These are phyloP conservation scores for Orbilia javanica DNA, from an alignment of 2,329 filamentous ascomycete species.

Conservation along the genomic window DNA sequence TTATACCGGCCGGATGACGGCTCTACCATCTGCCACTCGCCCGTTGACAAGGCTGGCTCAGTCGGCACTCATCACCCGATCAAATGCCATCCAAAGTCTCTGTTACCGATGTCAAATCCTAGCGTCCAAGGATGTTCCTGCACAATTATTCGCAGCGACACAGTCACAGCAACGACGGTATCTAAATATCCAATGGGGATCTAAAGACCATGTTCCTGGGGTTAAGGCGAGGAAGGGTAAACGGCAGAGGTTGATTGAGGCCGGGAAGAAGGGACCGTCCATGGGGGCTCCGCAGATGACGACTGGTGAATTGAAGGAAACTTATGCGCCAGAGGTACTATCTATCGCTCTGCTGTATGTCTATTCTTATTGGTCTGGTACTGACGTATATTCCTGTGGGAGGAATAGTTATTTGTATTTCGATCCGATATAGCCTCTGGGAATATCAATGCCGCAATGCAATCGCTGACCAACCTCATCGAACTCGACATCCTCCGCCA, in stretches of 20 bases:
- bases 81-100: slow-evolving; percentile 16
- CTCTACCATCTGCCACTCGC: slow-evolving; percentile 33
- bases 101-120: slow-evolving; percentile 35
- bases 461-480: slow-evolving; percentile 58
- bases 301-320: slow-evolving; percentile 56
- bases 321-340: slow-evolving; percentile 61
- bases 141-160: not conserved
- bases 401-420: slow-evolving; percentile 61
- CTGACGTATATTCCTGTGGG: not conserved
- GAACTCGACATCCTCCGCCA: slow-evolving; percentile 59
- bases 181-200: slow-evolving; percentile 39
- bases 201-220: slow-evolving; percentile 29
- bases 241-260: slow-evolving; percentile 44
- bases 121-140: not conserved
- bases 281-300: slow-evolving; percentile 59
- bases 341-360: too few species aligned
- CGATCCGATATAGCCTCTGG: slow-evolving; percentile 61
- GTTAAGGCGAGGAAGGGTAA: slow-evolving; percentile 20
- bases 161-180: slow-evolving; percentile 16
- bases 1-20: too few species aligned
- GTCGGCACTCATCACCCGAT: slow-evolving; percentile 15
- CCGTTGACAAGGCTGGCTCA: slow-evolving; percentile 35
- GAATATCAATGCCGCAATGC: slow-evolving; percentile 60
- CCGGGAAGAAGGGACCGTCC: slow-evolving; percentile 26
- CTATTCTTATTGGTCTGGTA: too few species aligned